Evolutionary conservation across 2,329 filamentous ascomycete species (phyloP), one percentile per base, ranked within the genome.

Genomic region (Fusarium drepaniforme): DNA sequence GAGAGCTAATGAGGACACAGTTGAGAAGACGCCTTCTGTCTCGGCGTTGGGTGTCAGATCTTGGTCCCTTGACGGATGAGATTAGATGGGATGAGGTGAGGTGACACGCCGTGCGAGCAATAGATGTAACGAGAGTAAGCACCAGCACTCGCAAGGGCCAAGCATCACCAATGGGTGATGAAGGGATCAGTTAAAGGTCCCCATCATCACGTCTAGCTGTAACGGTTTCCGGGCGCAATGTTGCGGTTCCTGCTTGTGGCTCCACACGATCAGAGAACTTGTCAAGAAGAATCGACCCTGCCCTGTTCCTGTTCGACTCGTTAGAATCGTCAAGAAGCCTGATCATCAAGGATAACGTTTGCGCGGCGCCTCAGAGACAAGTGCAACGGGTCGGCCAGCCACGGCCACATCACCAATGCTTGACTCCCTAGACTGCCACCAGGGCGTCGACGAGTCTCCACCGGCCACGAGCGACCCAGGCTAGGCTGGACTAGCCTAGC

Each of bases 401-500:
- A 70, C 66, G 40, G 57, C 64, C 61, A 61, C 64, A 73, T 74
- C 69, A 67, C 67, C 69, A 74, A 70, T 72, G 68, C 72, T 70
- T 73, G 61, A 58, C 38, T 59, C 56, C 35, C 35, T 38, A 9
- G 71, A 62, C 58, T 69, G 51, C 59, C 67, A 49, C 64, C 63
- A 72, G 71, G 59, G 68, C 58, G 66, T 70, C 70, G 57, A 62
- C 38, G 61, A 73, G 69, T 64, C 71, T 18, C 76, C 76, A 78
- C 76, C 62, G 60, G 68, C 74, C 70, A 71, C 71, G 74, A 75
- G 67, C 57, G 70, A 68, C 59, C 73, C 74, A 69, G 35, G 46
- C 60, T 63, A 73, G 64, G 59, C n/a, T 21, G 60, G 66, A 60
- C 63, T 62, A 53, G 28, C 12, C 37, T 49, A 28, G 23, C 8